phyloP scores from a whole-genome alignment of 495 filamentous ascomycete species.

The Thermochaetoides thermophila region DNA sequence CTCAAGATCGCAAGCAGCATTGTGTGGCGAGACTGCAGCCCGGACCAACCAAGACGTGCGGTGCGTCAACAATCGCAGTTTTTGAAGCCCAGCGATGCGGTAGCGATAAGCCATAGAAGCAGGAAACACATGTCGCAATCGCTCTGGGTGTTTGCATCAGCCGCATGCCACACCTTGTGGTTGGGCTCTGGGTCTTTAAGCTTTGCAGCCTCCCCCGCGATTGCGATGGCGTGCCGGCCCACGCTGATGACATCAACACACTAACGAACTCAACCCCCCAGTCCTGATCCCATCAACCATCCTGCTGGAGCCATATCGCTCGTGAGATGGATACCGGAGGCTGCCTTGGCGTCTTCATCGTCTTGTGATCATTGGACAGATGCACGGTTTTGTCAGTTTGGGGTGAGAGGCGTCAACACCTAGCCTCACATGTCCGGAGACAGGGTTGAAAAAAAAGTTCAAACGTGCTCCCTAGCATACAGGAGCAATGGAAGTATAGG shows the following conservation, averaged over 20 bases:
- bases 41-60: too few species aligned
- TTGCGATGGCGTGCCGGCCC: constrained; percentile 9
- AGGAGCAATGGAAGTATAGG: constrained; percentile 7
- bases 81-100: too few species aligned
- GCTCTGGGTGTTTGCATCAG: constrained; percentile 3
- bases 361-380: neutral
- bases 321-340: neutral
- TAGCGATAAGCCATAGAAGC: too few species aligned
- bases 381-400: too few species aligned
- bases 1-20: too few species aligned
- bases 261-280: constrained; percentile 1
- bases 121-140: constrained; percentile 4
- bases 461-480: neutral
- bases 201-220: neutral
- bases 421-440: too few species aligned
- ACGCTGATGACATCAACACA: constrained; percentile 9
- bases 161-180: neutral
- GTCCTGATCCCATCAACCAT: neutral
- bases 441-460: too few species aligned
- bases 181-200: neutral
- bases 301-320: neutral
- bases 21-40: too few species aligned
- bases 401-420: too few species aligned
- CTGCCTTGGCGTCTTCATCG: neutral
- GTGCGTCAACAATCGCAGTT: too few species aligned